A percentile compares a stretch with the other conserved stretches of the same genome.
Evolutionary conservation across 2,329 filamentous ascomycete genomes (phyloP).

Genomic region (Fonsecaea monophora): DNA sequence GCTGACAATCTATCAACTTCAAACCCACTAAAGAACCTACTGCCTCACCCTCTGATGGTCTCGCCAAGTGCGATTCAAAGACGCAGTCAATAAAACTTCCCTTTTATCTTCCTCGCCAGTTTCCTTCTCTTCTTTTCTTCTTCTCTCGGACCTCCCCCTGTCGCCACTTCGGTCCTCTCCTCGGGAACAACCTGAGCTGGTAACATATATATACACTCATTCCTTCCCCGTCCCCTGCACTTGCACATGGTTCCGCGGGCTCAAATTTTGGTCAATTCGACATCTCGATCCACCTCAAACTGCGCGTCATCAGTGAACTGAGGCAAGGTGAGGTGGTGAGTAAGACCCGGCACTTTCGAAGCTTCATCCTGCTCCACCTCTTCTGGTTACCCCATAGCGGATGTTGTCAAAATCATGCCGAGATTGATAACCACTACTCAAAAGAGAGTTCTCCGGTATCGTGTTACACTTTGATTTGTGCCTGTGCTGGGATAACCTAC

Average conservation of each 20-base stretch:
- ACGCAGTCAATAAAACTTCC: not conserved
- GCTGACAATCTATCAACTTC: slow-evolving; percentile 26
- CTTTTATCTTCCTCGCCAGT: not conserved
- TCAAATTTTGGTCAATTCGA: slow-evolving; percentile 2
- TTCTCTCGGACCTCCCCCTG: slow-evolving; percentile 3
- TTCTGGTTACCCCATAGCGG: slow-evolving; percentile 29
- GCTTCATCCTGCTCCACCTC: slow-evolving; percentile 37
- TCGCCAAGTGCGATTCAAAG: not conserved
- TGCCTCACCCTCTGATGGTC: slow-evolving; percentile 3
- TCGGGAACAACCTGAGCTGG: slow-evolving; percentile 15
- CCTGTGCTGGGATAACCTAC: slow-evolving; percentile 19
- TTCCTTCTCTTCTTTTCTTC: slow-evolving; percentile 3
- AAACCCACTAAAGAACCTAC: not conserved
- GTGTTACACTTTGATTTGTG: slow-evolving; percentile 21
- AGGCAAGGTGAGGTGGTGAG: slow-evolving; percentile 15
- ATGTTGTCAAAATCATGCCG: slow-evolving; percentile 45
- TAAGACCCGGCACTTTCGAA: slow-evolving; percentile 37
- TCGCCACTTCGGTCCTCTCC: slow-evolving; percentile 7
- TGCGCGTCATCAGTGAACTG: slow-evolving; percentile 23
- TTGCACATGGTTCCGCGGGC: not conserved
- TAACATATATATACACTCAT: slow-evolving; percentile 21
- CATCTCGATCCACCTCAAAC: slow-evolving; percentile 4
- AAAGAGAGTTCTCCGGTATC: slow-evolving; percentile 12
- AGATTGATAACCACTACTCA: slow-evolving; percentile 63
- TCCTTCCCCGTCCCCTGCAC: slow-evolving; percentile 8